These are phyloP conservation scores for Trichosphaerium sp. DNA, from an alignment of 78 protist genomes.

Conservation along the genomic window DNA sequence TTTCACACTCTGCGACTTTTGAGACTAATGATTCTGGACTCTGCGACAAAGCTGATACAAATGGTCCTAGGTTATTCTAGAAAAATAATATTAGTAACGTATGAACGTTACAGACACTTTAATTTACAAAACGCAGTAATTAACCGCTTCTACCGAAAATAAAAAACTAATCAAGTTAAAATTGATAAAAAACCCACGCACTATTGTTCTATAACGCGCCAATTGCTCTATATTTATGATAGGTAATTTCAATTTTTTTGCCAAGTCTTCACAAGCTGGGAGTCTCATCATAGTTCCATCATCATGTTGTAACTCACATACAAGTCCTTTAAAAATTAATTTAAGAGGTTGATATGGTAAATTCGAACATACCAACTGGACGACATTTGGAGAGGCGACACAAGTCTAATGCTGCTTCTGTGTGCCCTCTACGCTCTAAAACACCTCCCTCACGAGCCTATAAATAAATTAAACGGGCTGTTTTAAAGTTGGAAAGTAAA, in stretches of 20 bases:
- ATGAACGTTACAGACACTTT: too few relatives aligned
- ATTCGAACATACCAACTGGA: constrained; percentile 1
- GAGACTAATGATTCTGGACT: too few relatives aligned
- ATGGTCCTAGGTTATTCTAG: too few relatives aligned
- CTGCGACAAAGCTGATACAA: too few relatives aligned
- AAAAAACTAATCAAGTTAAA: too few relatives aligned
- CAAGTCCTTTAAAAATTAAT: too few relatives aligned
- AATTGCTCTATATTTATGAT: background rate
- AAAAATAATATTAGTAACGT: too few relatives aligned
- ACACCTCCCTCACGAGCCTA: constrained; percentile 34
- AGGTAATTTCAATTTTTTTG: background rate
- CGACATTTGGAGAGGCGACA: background rate
- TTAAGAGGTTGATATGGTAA: too few relatives aligned
- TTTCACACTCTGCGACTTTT: background rate
- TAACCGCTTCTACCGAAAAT: too few relatives aligned
- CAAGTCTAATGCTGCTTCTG: constrained; percentile 41
- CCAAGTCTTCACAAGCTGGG: background rate
- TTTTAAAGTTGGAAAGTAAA: too few relatives aligned
- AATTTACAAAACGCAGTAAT: too few relatives aligned
- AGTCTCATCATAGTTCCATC: constrained; percentile 1
- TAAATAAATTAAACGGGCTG: too few relatives aligned
- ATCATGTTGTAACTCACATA: background rate
- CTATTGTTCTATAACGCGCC: background rate
- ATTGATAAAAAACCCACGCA: background rate
- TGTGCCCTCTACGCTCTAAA: constrained; percentile 43